Evolutionary conservation across 169 alveolate genomes (phyloP), one percentile per base, ranked within the genome.

Genomic region (Eimeria acervulina): DNA sequence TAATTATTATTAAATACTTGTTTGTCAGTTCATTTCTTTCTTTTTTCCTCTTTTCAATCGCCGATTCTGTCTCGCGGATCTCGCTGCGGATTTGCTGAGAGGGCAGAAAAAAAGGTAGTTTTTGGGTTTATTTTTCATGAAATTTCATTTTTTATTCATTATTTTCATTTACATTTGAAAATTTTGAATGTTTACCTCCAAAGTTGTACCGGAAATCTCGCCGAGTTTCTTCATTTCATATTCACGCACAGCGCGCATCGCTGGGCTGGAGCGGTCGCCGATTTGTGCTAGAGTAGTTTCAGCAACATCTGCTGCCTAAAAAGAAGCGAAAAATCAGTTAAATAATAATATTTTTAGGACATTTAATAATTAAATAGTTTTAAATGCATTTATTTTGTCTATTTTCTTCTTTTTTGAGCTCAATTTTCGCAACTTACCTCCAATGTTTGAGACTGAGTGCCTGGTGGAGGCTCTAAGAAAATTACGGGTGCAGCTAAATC

Each of bases 391-490:
- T 68, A 8, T 8, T 55, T 55, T 55, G 5, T 55, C 12, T 55
- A 13, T 55, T 55, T 55, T 55, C 66, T 13, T 28, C 2, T 28
- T 33, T 68, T 68, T 68, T 68, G 23, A 4, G 51, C 38, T 19
- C 23, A 1, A 10, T 61, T 55, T 8, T 2, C 26, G n/a, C 44
- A 38, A 38, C 91, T 7, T 19, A 95, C 96, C 26, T 95, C 96
- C 2, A 95, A 59, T n/a, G 76, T 28, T 72, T 90, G 93, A 19
- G 91, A 72, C 23, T 85, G 93, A 19, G 94, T 38, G 6, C 85
- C 78, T 3, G 96, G 96, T 3, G 96, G 96, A 1, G 95, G 93
- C 95, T 95, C 96, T 89, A 95, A 40, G 70, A 89, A 81, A 12
- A 95, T 89, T 1, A 95, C 74, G 6, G 96, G 96, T 1, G 96